Conservation (phyloP, 176 grass and related monocot genomes). For the Aegilops longissima region DNA sequence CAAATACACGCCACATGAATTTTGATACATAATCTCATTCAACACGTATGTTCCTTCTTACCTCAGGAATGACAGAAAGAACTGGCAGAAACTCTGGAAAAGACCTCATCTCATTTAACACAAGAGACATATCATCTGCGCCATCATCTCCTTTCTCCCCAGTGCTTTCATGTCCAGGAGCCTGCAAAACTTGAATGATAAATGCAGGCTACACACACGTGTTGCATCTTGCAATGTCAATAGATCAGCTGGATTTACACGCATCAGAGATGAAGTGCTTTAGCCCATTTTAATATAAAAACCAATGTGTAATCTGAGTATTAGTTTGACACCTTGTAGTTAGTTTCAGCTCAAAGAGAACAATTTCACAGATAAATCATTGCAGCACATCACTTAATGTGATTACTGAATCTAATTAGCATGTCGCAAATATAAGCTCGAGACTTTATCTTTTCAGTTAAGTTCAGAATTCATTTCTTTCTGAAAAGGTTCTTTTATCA, state of each 20-base stretch:
- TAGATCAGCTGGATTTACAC: background rate
- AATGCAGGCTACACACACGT: background rate
- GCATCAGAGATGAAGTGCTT: background rate
- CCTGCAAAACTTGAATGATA: constrained; percentile 47
- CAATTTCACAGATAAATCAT: background rate
- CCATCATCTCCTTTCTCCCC: constrained; percentile 41
- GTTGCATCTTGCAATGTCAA: constrained; percentile 9
- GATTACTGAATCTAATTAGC: background rate
- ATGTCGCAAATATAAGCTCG: background rate
- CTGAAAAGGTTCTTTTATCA: background rate
- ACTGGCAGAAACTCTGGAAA: constrained; percentile 52
- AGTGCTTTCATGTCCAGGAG: constrained; percentile 30
- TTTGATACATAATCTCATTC: background rate
- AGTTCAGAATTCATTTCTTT: background rate
- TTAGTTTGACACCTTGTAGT: background rate
- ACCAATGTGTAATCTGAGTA: background rate
- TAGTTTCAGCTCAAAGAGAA: background rate
- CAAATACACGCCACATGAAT: background rate
- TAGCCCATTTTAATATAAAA: background rate
- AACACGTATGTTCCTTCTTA: constrained; percentile 30
- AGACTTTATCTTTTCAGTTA: background rate
- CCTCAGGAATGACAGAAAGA: constrained; percentile 82
- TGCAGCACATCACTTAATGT: background rate
- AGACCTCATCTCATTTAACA: constrained; percentile 70
- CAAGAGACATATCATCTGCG: constrained; percentile 67